phyloP scores from a whole-genome alignment of 169 alveolate genomes.

The Eimeria zaria region DNA sequence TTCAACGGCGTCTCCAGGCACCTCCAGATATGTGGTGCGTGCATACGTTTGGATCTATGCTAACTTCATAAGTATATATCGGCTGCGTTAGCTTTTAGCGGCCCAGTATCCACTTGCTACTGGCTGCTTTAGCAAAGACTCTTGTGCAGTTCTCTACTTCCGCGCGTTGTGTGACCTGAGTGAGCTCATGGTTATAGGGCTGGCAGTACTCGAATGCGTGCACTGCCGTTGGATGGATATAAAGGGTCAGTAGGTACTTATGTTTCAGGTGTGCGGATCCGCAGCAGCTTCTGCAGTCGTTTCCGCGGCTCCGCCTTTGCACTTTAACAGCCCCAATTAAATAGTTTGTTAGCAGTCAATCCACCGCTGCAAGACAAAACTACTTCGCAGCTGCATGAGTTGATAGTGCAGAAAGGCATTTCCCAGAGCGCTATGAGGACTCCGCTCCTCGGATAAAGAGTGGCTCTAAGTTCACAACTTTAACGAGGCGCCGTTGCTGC shows the following conservation, averaged over 20 bases:
- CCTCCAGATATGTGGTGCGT: neutral
- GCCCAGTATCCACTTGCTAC: neutral
- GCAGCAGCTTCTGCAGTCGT: slow-evolving; percentile 50
- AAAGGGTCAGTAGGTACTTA: slow-evolving; percentile 13
- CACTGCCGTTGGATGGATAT: neutral
- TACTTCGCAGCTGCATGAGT: neutral
- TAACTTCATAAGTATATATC: neutral
- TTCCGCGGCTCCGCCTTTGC: slow-evolving; percentile 12
- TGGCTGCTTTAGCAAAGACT: neutral
- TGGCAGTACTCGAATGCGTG: neutral
- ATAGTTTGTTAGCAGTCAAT: slow-evolving; percentile 1
- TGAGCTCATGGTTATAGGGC: neutral
- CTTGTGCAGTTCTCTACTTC: neutral
- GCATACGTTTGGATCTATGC: slow-evolving; percentile 27
- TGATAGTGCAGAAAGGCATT: neutral
- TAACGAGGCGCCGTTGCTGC: neutral
- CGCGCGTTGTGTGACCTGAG: neutral
- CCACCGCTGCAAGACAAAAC: neutral
- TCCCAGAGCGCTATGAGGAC: neutral
- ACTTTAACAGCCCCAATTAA: slow-evolving; percentile 1
- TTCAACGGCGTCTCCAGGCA: slow-evolving; percentile 21
- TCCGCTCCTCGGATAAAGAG: neutral
- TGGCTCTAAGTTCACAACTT: neutral
- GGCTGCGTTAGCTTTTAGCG: neutral
- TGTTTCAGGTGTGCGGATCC: neutral